Base-by-base conservation (phyloP, 768 basidiomycete genomes). In the Mycena floridula region DNA sequence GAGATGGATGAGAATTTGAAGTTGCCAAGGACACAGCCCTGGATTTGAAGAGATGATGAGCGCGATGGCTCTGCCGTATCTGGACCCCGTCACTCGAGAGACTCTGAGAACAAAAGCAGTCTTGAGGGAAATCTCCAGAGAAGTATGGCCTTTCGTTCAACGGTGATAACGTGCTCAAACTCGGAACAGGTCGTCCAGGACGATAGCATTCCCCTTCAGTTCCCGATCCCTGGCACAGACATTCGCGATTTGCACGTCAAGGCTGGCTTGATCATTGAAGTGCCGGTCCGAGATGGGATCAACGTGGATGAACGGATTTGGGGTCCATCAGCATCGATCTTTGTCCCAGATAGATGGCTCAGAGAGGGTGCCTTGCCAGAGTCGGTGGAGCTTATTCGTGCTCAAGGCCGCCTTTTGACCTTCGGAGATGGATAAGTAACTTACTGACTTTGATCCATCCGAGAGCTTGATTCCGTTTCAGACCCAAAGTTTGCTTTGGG, bases 81-180 rank as follows among this genome's bases (percentile, higher is more conserved):
- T 56, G 8, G 54, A 56, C 20, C 54, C 54, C 6, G 50, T 54
- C 12, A 36, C 42, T 22, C 47, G 46, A 25, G 54, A 56, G 22
- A 48, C 47, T 21, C 27, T 52, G 16, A 20, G 54, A 4, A 21
- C 25, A 23, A 53, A 53, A 28, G 50, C 50, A 24, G 51, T 51
- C 13, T 35, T 51, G 26, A 47, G 44, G 36, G 51, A 51, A 15
- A 47, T 53, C 12, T 22, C 15, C 12, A 39, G 51, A 7, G 38
- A 32, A 18, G 51, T 53, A 32, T 13, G 46, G 2, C 11, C 25
- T 22, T 37, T 45, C 25, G 4, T 2, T 37, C 27, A 13, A 8
- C n/a, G 40, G 6, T 22, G 27, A 13, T 4, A 7, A 44, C 45
- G 6, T 37, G 7, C 16, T 44, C 16, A 15, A 5, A 6, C 15